A percentile compares a stretch with the other conserved stretches of the same genome.
phyloP scores from a whole-genome alignment of 176 grass and related monocot species.

The Oropetium thomaeum region DNA sequence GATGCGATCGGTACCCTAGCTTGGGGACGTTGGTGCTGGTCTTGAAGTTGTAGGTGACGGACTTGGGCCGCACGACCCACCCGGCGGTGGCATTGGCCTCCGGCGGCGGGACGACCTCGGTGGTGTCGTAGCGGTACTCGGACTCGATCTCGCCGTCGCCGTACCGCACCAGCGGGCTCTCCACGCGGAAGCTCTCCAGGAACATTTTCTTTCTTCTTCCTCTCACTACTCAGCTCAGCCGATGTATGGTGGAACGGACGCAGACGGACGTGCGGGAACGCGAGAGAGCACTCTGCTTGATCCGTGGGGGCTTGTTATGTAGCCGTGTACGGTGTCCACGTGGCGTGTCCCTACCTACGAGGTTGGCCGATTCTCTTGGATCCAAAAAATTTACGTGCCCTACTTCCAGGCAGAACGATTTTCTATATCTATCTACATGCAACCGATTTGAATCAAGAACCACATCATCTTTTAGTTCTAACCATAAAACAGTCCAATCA shows the following conservation, averaged over 20 bases:
- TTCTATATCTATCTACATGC: too few relatives aligned
- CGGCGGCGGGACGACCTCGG: constrained; percentile 60
- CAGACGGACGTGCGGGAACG: not conserved
- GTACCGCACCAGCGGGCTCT: constrained; percentile 71
- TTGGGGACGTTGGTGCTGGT: constrained; percentile 66
- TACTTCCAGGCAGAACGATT: too few relatives aligned
- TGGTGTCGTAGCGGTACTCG: constrained; percentile 81
- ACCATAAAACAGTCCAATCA: too few relatives aligned
- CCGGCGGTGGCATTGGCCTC: constrained; percentile 20
- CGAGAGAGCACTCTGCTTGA: not conserved
- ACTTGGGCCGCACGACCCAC: constrained; percentile 75
- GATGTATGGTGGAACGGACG: not conserved
- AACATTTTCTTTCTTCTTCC: constrained; percentile 53
- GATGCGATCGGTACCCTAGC: too few relatives aligned
- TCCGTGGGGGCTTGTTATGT: too few relatives aligned
- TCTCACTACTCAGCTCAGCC: not conserved
- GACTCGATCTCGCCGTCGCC: constrained; percentile 69
- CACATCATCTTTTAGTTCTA: too few relatives aligned
- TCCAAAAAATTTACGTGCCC: not conserved
- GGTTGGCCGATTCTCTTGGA: not conserved
- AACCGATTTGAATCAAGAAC: too few relatives aligned
- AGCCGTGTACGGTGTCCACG: not conserved
- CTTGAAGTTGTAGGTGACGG: constrained; percentile 80
- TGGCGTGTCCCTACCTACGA: too few relatives aligned
- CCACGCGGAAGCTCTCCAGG: constrained; percentile 72